A percentile compares a stretch with the other conserved stretches of the same genome.
Conservation (phyloP, 139 green algal genomes). For the Chlamydomonas asymmetrica region DNA sequence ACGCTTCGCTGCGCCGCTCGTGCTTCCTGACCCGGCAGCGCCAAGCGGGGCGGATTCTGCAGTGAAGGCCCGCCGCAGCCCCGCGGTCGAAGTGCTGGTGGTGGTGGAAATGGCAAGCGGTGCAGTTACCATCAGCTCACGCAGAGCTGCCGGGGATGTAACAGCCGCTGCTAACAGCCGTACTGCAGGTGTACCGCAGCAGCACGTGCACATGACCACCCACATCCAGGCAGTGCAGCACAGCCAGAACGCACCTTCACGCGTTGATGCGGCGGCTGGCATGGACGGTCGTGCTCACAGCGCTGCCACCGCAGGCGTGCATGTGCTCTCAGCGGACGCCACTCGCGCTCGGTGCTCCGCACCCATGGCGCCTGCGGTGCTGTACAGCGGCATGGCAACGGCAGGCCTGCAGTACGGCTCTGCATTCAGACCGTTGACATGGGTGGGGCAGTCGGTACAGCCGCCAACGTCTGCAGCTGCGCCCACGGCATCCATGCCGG, state of each 20-base stretch:
- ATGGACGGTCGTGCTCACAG: no score
- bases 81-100: conserved; percentile 2
- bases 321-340: conserved; percentile 39
- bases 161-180: not conserved
- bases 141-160: conserved; percentile 1
- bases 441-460: no score
- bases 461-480: no score
- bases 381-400: conserved; percentile 51
- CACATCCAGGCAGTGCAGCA: conserved; percentile 1
- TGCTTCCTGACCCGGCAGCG: conserved; percentile 34
- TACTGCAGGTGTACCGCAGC: not conserved
- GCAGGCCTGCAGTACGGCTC: conserved; percentile 74
- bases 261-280: no score
- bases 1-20: conserved; percentile 51
- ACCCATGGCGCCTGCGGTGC: conserved; percentile 19
- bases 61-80: not conserved
- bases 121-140: conserved; percentile 37
- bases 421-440: conserved; percentile 53
- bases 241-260: not conserved
- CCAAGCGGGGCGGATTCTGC: not conserved
- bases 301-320: no score
- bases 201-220: conserved; percentile 21
- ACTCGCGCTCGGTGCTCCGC: conserved; percentile 36
- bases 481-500: no score
- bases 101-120: conserved; percentile 24